phyloP scores from a whole-genome alignment of 495 filamentous ascomycete genomes.

The Lophium mytilinum region DNA sequence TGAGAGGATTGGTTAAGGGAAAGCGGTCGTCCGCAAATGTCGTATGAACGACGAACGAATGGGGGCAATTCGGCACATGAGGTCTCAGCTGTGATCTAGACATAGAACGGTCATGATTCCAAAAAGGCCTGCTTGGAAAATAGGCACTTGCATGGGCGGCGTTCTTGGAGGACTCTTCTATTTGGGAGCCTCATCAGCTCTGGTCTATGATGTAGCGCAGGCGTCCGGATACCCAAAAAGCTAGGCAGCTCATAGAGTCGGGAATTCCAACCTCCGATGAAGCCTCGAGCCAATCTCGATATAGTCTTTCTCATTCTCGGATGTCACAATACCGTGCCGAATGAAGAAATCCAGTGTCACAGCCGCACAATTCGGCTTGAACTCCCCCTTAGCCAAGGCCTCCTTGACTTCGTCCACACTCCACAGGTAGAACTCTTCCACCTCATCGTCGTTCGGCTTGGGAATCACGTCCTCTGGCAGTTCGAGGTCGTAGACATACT shows the following conservation, averaged over 20 bases:
- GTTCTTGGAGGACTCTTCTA: slow-evolving; percentile 1
- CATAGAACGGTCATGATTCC: neutral
- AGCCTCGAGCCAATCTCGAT: slow-evolving; percentile 65
- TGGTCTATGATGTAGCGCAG: slow-evolving; percentile 4
- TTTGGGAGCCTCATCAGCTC: neutral
- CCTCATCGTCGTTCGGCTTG: slow-evolving; percentile 75
- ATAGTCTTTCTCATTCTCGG: slow-evolving; percentile 76
- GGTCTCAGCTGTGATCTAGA: too few species aligned
- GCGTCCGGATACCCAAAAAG: slow-evolving; percentile 16
- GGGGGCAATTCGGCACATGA: neutral
- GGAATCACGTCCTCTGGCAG: slow-evolving; percentile 59
- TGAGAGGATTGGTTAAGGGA: slow-evolving; percentile 33
- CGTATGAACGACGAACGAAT: neutral
- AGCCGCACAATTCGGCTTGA: slow-evolving; percentile 90
- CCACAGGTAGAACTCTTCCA: slow-evolving; percentile 73
- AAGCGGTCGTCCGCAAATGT: neutral
- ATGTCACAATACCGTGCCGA: slow-evolving; percentile 70
- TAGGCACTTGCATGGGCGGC: slow-evolving; percentile 8
- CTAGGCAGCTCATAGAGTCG: slow-evolving; percentile 34
- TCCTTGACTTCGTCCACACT: slow-evolving; percentile 65
- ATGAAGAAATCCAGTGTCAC: slow-evolving; percentile 86
- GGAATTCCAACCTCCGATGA: slow-evolving; percentile 78
- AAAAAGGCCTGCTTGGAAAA: neutral
- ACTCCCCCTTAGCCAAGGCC: slow-evolving; percentile 61
- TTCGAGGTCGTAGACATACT: slow-evolving; percentile 89